Base-by-base conservation (phyloP, 192 early-diverging fungal species). In the Spizellomyces sp. region DNA sequence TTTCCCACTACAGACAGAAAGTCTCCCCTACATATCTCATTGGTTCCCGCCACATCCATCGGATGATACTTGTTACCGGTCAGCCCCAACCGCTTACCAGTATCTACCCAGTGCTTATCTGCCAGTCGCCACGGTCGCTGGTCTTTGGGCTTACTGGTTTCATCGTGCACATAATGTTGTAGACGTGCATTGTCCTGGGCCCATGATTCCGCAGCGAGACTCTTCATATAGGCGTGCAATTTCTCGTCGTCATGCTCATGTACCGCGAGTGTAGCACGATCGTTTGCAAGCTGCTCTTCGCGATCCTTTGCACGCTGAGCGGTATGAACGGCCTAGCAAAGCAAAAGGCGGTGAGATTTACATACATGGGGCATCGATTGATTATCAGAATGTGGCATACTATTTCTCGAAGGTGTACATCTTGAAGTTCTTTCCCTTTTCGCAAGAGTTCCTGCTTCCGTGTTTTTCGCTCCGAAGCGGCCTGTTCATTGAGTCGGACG, bases 151-250 rank as follows among this genome's bases (percentile, higher is more conserved):
- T 46, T 8, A 43, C 21, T 58, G 8, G 60, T 62, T 45, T 75
- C 66, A 45, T 44, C 59, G 8, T 71, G 45, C 8, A 79, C 62
- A 56, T 71, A 71, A 9, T 36, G 15, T 48, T 79, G 77, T 12
- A 79, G 62, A 8, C 73, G 61, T 22, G 66, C 54, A 66, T 79
- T 79, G 41, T 77, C 45, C 0, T 48, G 21, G 7, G 77, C 77
- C 77, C 77, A 79, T 9, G 62, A 63, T 67, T 79, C 77, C 17
- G 36, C 15, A 2, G 77, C 61, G 15, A 75, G 36, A 41, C 48
- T 21, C 14, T 41, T 45, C 77, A 75, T 79, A 70, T 79, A 79
- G 9, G 42, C 66, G 3, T 42, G 9, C 44, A 77, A 62, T 14
- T 64, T 41, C 15, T 56, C 64, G 48, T 57, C 41, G 17, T 73